Base-by-base conservation (phyloP, 2,329 filamentous ascomycete genomes). In the Colletotrichum incanum region DNA sequence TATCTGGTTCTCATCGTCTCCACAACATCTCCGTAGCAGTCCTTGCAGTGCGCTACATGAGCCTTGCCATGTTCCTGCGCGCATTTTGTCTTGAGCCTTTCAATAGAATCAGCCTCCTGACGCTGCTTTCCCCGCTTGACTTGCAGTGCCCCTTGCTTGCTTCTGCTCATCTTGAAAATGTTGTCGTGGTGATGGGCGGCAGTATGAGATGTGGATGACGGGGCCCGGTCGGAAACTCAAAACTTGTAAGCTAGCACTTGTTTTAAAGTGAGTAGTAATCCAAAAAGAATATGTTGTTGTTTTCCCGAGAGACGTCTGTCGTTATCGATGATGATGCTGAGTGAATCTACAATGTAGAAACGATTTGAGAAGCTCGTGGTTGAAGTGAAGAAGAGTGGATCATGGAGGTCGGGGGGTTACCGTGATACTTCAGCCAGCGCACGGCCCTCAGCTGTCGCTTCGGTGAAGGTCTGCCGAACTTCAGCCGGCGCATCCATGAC, bases 1-100 rank as follows among this genome's bases (percentile, higher is more conserved):
- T 84, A 86, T 50, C 82, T 81, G 63, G 80, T 78, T 66, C 82
- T 77, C 76, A 90, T 81, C 43, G 82, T 81, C 43, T 86, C 84
- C 52, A 90, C 76, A 5, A 88, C 78, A 65, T 85, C 82, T 26
- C 78, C 78, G 79, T 86, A 88, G 77, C 88, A 90, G 31, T 82
- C 79, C 12, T 82, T 75, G 75, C 87, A 90, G 55, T 87, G 82
- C 9, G 82, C 74, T 18, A 86, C 79, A 60, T 85, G 82, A 54
- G 76, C 76, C 74, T 85, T 84, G 52, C 78, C 80, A 73, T 87
- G 87, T 20, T 84, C 80, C 41, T 79, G 77, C 28, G 77, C 76
- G 76, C 88, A 89, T n/a, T 79, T 77, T 23, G 76, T 75, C 72
- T 82, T 85, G 72, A 89, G 82, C 5, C 78, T 79, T 41, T 83